A percentile compares a stretch with the other conserved stretches of the same genome.
These are phyloP conservation scores for Carnegiea gigantea DNA, from an alignment of 179 eudicot genomes.

Conservation along the genomic window DNA sequence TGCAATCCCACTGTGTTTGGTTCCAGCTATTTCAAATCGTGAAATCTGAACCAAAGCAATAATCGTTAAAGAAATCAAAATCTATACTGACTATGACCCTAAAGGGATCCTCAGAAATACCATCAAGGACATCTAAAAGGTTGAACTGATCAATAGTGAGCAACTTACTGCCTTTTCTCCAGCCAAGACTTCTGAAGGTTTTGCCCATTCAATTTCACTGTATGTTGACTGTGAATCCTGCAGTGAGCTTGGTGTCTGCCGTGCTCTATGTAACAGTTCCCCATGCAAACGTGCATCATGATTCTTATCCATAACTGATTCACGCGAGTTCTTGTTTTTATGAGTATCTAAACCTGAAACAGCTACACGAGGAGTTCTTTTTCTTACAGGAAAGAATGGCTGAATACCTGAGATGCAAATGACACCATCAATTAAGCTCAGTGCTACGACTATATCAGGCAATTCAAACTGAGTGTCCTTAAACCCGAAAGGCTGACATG, in stretches of 20 bases:
- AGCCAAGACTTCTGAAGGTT: constrained; percentile 28
- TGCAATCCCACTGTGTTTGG: constrained; percentile 35
- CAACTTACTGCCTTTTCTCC: constrained; percentile 27
- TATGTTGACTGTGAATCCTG: constrained; percentile 52
- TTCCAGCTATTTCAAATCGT: constrained; percentile 28
- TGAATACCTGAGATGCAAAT: constrained; percentile 46
- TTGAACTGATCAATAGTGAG: constrained; percentile 2
- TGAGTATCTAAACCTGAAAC: constrained; percentile 36
- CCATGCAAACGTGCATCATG: constrained; percentile 55
- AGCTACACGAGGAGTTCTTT: constrained; percentile 91
- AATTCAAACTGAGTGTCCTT: neutral
- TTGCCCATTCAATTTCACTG: constrained; percentile 33
- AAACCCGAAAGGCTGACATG: neutral
- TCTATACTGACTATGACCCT: neutral
- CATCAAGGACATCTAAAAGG: neutral
- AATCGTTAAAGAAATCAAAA: neutral
- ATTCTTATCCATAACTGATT: constrained; percentile 38
- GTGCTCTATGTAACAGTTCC: constrained; percentile 53
- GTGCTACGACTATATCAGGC: constrained; percentile 9
- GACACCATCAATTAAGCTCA: constrained; percentile 9
- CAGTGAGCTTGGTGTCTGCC: constrained; percentile 58
- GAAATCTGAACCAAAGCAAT: constrained; percentile 27
- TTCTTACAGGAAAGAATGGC: constrained; percentile 67
- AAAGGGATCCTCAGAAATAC: neutral
- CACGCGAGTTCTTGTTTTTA: constrained; percentile 51